Conservation (phyloP, 768 basidiomycete species). For the Solioccasus polychromus region DNA sequence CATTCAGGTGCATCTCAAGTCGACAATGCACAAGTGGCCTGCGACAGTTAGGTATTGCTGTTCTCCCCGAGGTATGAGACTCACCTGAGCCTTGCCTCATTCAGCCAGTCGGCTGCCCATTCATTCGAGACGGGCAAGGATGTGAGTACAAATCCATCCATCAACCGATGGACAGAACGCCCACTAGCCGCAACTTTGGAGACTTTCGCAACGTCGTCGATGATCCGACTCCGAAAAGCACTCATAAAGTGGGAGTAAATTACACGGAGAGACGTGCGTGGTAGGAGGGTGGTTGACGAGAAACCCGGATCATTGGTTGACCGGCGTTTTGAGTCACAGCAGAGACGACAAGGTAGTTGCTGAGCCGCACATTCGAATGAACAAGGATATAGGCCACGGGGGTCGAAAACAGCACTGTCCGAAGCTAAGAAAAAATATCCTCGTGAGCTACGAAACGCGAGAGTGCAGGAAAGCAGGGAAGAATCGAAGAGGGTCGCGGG, state of each 20-base stretch:
- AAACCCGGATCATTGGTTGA: constrained; percentile 19
- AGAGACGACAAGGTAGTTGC: constrained; percentile 38
- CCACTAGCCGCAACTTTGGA: constrained; percentile 31
- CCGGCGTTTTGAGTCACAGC: constrained; percentile 23
- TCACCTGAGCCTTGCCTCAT: constrained; percentile 48
- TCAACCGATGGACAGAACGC: constrained; percentile 47
- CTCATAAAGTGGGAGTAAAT: constrained; percentile 51
- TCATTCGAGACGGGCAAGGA: constrained; percentile 43
- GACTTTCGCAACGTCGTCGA: constrained; percentile 49
- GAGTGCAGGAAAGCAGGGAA: constrained; percentile 3
- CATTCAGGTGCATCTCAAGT: constrained; percentile 50
- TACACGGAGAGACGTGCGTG: constrained; percentile 42
- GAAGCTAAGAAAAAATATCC: constrained; percentile 38
- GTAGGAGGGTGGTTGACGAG: constrained; percentile 40
- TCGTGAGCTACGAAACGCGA: constrained; percentile 8
- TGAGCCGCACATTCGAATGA: constrained; percentile 44
- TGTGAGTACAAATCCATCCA: constrained; percentile 62
- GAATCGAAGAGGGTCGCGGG: not conserved
- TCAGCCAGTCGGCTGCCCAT: constrained; percentile 68
- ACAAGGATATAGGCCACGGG: constrained; percentile 51
- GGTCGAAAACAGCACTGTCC: constrained; percentile 44
- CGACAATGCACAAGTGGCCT: constrained; percentile 63
- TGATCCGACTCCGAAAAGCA: constrained; percentile 54
- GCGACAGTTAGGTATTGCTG: constrained; percentile 12
- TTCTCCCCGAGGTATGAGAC: constrained; percentile 6